These are phyloP conservation scores for Colletotrichum eremochloae DNA, from an alignment of 2,329 filamentous ascomycete species.

Conservation along the genomic window DNA sequence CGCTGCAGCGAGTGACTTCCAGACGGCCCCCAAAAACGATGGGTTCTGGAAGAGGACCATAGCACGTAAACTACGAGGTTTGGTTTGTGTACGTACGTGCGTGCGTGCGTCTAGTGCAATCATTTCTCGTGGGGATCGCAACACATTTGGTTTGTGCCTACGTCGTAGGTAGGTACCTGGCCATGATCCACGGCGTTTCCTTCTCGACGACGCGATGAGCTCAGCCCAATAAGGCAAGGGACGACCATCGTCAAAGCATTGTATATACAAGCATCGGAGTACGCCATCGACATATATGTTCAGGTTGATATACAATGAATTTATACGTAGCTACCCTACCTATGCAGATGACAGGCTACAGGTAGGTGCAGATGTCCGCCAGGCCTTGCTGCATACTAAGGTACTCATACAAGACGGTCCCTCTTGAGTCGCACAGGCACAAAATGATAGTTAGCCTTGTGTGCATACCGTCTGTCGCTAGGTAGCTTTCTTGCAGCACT, in stretches of 20 bases:
- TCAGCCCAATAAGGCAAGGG: slow-evolving; percentile 23
- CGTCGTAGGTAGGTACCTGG: background rate
- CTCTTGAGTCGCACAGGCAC: too few species aligned
- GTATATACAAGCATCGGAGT: background rate
- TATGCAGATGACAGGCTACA: too few species aligned
- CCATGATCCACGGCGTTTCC: background rate
- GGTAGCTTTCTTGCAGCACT: background rate
- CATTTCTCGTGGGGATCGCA: too few species aligned
- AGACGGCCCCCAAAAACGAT: slow-evolving; percentile 35
- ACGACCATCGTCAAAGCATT: background rate
- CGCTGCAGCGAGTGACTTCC: slow-evolving; percentile 12
- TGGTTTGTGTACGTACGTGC: background rate
- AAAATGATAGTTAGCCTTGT: background rate
- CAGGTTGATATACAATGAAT: background rate
- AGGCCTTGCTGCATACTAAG: too few species aligned
- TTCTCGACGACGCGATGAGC: slow-evolving; percentile 19
- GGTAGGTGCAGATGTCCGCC: background rate
- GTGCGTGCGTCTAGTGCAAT: too few species aligned
- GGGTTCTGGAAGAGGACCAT: slow-evolving; percentile 6
- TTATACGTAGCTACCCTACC: too few species aligned
- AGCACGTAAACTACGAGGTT: too few species aligned
- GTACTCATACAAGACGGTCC: too few species aligned
- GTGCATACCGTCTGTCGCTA: background rate
- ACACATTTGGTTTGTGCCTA: too few species aligned
- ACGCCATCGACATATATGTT: background rate